Evolutionary conservation across 1,284 basidiomycete species (phyloP).

Genomic region (Retiboletus flavoniger): DNA sequence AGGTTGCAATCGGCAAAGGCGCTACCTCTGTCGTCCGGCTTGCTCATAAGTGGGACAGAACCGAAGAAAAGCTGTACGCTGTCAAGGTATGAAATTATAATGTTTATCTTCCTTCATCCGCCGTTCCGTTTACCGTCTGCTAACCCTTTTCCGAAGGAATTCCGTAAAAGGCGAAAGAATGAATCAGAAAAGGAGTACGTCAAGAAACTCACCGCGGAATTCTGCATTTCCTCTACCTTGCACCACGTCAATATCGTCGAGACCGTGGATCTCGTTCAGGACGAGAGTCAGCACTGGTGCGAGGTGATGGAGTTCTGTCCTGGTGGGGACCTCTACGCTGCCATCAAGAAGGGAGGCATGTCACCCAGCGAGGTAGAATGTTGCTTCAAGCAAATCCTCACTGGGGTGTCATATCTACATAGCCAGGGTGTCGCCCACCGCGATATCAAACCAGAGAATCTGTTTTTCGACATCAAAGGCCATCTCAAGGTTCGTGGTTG

Average conservation of each 20-base stretch:
- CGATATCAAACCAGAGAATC: conserved; percentile 97
- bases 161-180: conserved; percentile 96
- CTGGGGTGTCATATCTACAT: conserved; percentile 88
- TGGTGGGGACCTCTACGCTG: conserved; percentile 94
- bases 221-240: conserved; percentile 97
- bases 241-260: conserved; percentile 98
- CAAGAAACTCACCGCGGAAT: conserved; percentile 99
- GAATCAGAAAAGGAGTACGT: conserved; percentile 99
- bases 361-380: conserved; percentile 92
- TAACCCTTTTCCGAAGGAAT: conserved; percentile 61
- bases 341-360: conserved; percentile 98
- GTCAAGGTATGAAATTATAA: conserved; percentile 72
- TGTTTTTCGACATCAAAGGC: conserved; percentile 90
- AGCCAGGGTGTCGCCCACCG: conserved; percentile 96
- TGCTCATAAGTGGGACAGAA: conserved; percentile 98
- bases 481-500: conserved; percentile 78
- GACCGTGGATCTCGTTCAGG: conserved; percentile 97
- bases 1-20: conserved; percentile 95
- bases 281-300: conserved; percentile 96
- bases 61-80: conserved; percentile 97
- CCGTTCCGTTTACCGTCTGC: background rate
- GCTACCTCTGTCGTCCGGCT: conserved; percentile 95
- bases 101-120: background rate
- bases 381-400: conserved; percentile 95
- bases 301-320: conserved; percentile 99